A percentile compares a stretch with the other conserved stretches of the same genome.
Conservation (phyloP, 2,329 filamentous ascomycete genomes). For the Onygenales sp. region DNA sequence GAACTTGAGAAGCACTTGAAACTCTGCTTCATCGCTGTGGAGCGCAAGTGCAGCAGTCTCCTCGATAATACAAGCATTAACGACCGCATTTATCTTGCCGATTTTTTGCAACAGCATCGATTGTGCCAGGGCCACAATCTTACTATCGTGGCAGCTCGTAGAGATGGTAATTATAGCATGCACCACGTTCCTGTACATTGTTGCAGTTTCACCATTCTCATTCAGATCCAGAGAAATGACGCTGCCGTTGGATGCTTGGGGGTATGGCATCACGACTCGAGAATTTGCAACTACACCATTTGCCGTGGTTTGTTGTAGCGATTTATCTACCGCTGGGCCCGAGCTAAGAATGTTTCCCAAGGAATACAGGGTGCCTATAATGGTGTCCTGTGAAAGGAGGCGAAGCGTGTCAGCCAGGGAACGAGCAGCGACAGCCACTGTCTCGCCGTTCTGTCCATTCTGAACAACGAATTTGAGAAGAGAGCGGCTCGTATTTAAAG, state of each 20-base stretch:
- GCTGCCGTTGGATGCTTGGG: constrained; percentile 25
- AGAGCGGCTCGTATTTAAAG: constrained; percentile 65
- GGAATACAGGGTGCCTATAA: constrained; percentile 92
- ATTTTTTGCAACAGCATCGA: constrained; percentile 97
- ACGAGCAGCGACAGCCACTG: constrained; percentile 68
- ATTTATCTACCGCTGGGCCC: constrained; percentile 44
- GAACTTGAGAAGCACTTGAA: constrained; percentile 75
- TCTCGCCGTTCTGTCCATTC: constrained; percentile 58
- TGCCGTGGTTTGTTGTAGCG: constrained; percentile 17
- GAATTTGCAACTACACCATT: constrained; percentile 35
- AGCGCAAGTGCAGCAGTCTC: constrained; percentile 72
- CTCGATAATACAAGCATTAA: constrained; percentile 77
- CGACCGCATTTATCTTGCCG: constrained; percentile 66
- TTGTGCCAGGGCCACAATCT: constrained; percentile 85
- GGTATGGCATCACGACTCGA: constrained; percentile 27
- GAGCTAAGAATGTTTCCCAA: constrained; percentile 91
- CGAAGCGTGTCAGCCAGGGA: constrained; percentile 75
- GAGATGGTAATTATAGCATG: constrained; percentile 90
- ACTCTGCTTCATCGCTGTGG: constrained; percentile 68
- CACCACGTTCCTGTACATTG: constrained; percentile 81
- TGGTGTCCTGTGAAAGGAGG: constrained; percentile 77
- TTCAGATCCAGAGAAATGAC: constrained; percentile 61
- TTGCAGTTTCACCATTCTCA: constrained; percentile 67
- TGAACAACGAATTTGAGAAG: constrained; percentile 85
- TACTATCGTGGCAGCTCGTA: constrained; percentile 68